A percentile compares a stretch with the other conserved stretches of the same genome.
phyloP scores from a whole-genome alignment of 306 rosid species.

The Medicago lupulina region DNA sequence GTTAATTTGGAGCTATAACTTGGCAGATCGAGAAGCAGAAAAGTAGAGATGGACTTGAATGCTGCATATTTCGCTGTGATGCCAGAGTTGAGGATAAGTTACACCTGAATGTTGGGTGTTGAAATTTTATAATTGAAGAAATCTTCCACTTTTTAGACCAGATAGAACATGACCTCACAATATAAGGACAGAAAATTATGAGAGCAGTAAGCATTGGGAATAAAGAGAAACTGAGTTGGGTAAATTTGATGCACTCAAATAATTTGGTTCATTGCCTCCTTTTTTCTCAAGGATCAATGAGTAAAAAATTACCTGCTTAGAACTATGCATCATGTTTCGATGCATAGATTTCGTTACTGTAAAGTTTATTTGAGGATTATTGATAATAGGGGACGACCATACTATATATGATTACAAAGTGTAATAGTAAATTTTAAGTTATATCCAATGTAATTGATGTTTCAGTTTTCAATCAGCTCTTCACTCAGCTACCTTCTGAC shows the following conservation, averaged over 20 bases:
- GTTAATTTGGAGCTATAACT: conserved; percentile 28
- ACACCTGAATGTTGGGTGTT: conserved; percentile 38
- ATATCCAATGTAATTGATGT: conserved; percentile 18
- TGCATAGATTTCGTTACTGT: conserved; percentile 52
- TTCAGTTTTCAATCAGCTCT: neutral
- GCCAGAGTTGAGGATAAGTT: conserved; percentile 35
- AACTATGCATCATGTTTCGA: conserved; percentile 15
- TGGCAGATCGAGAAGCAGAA: conserved; percentile 20
- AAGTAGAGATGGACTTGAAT: conserved; percentile 30
- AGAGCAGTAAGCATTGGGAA: conserved; percentile 35
- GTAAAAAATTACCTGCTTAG: neutral
- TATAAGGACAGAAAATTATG: conserved; percentile 29
- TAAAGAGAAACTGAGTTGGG: conserved; percentile 30
- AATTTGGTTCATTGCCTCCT: conserved; percentile 28
- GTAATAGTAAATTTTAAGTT: conserved; percentile 36
- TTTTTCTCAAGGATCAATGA: conserved; percentile 7
- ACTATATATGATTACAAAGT: conserved; percentile 37
- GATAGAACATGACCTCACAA: conserved; percentile 12
- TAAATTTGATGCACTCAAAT: conserved; percentile 17
- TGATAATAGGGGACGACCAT: conserved; percentile 45
- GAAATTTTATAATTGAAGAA: conserved; percentile 39
- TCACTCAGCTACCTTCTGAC: too few species aligned
- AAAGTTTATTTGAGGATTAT: conserved; percentile 50
- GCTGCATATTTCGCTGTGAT: conserved; percentile 28
- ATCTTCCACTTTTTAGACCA: conserved; percentile 4